These are phyloP conservation scores for Penicillium sp. DNA, from an alignment of 2,329 filamentous ascomycete species.

Conservation along the genomic window DNA sequence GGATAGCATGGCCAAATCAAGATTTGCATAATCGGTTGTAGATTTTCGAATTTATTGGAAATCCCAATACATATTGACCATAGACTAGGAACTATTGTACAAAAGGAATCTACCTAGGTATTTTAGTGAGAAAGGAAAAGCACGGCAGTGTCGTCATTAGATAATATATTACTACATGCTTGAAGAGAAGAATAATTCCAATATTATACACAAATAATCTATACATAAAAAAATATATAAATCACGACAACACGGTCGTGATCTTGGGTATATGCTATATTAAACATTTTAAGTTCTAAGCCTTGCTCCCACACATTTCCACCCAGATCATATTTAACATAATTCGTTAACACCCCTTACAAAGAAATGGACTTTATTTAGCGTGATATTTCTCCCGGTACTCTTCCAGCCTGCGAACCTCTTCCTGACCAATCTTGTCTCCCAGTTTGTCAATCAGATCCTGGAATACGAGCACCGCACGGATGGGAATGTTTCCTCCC, in stretches of 20 bases:
- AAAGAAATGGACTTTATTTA: constrained; percentile 17
- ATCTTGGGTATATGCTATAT: background rate
- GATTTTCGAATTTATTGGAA: too few species aligned
- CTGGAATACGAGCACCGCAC: constrained; percentile 67
- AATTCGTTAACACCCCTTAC: background rate
- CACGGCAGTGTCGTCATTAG: too few species aligned
- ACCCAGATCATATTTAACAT: background rate
- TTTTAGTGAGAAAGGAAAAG: too few species aligned
- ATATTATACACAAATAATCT: too few species aligned
- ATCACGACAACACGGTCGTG: background rate
- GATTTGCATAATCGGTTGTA: too few species aligned
- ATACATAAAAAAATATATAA: background rate
- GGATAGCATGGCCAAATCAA: too few species aligned
- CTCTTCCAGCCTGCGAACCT: constrained; percentile 66
- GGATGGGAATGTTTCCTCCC: constrained; percentile 65
- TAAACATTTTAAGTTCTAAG: background rate
- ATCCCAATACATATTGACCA: too few species aligned
- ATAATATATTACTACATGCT: too few species aligned
- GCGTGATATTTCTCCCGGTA: constrained; percentile 57
- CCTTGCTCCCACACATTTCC: background rate
- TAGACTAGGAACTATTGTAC: too few species aligned
- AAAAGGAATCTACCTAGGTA: too few species aligned
- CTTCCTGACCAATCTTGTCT: constrained; percentile 57
- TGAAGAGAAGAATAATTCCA: too few species aligned
- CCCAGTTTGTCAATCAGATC: constrained; percentile 73